Evolutionary conservation across 208 protist genomes (phyloP).

Genomic region (Kentomonas sorsogonicus): DNA sequence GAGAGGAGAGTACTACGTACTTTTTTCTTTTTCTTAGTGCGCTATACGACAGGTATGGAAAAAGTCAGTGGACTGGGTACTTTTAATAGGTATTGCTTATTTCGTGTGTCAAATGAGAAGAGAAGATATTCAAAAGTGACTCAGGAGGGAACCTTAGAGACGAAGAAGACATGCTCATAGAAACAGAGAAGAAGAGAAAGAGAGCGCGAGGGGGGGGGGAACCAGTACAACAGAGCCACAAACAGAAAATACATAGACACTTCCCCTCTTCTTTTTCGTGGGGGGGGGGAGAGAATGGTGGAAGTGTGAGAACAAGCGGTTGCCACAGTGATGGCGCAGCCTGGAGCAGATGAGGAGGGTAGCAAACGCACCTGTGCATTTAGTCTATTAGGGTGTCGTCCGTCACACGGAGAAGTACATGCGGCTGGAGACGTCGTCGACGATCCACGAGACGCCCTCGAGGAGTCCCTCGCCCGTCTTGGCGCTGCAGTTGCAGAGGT

Average conservation of each 20-base stretch:
- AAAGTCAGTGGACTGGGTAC: background rate
- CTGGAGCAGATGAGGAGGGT: too few species aligned
- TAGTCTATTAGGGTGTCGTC: background rate
- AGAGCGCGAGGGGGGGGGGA: background rate
- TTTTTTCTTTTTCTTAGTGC: too few species aligned
- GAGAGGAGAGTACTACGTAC: background rate
- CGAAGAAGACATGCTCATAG: background rate
- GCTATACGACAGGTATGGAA: slow-evolving; percentile 4
- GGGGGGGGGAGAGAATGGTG: too few species aligned
- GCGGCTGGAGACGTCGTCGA: slow-evolving; percentile 93
- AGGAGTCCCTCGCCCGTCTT: slow-evolving; percentile 93
- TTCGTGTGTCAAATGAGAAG: background rate
- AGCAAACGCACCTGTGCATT: too few species aligned
- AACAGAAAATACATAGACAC: background rate
- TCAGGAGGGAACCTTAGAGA: background rate
- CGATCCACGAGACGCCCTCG: slow-evolving; percentile 98
- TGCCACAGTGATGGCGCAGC: too few species aligned
- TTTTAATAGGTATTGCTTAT: background rate
- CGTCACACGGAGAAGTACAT: slow-evolving; percentile 78
- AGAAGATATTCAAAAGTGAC: background rate
- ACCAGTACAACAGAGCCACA: background rate
- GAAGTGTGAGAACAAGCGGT: too few species aligned
- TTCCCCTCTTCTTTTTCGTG: too few species aligned
- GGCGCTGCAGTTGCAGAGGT: slow-evolving; percentile 94
- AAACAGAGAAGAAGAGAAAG: background rate